Conservation (phyloP, 1,284 basidiomycete genomes). For the Cryptococcus deneoformans region DNA sequence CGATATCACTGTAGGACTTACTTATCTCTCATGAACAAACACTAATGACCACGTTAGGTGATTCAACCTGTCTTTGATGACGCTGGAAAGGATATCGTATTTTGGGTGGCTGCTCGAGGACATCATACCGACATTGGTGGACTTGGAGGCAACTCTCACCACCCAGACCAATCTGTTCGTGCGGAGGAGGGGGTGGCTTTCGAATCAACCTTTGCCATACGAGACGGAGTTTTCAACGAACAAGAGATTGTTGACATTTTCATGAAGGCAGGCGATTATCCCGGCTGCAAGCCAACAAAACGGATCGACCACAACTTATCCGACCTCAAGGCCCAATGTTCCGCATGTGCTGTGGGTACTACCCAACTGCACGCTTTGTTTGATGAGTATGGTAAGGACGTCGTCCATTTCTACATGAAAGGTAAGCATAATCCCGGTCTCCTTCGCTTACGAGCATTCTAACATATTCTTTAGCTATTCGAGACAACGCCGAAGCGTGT, state of each 20-base stretch:
- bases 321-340: constrained; percentile 27
- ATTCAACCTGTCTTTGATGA: constrained; percentile 42
- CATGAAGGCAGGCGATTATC: constrained; percentile 54
- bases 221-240: constrained; percentile 40
- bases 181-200: constrained; percentile 53
- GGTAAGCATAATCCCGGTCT: constrained; percentile 56
- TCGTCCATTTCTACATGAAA: constrained; percentile 65
- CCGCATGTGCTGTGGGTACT: constrained; percentile 39
- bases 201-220: constrained; percentile 56
- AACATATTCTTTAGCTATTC: constrained; percentile 5
- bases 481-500: constrained; percentile 14
- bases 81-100: constrained; percentile 28
- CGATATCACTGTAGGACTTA: constrained; percentile 46
- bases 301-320: constrained; percentile 11
- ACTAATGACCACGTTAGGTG: constrained; percentile 11
- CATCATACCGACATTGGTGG: constrained; percentile 51
- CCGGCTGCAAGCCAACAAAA: constrained; percentile 6
- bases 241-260: constrained; percentile 75
- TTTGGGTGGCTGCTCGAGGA: constrained; percentile 42
- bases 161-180: constrained; percentile 50
- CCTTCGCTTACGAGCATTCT: neutral
- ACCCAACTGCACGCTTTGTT: constrained; percentile 37
- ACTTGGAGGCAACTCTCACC: constrained; percentile 33
- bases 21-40: neutral
- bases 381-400: constrained; percentile 53